phyloP scores from a whole-genome alignment of 305 asterid genomes.

The Fraxinus floribunda region DNA sequence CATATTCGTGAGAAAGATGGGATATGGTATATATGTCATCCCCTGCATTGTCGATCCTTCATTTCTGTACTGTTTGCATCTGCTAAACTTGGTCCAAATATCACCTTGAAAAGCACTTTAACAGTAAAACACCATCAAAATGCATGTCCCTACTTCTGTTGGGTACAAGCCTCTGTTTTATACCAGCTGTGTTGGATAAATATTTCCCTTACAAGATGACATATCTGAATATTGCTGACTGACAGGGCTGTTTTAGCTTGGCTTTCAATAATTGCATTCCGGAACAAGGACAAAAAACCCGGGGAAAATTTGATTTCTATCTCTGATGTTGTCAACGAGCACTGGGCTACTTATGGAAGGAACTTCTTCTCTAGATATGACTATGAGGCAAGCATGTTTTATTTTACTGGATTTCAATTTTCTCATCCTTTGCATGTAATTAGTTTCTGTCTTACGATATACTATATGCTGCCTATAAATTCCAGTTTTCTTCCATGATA shows the following conservation, averaged over 20 bases:
- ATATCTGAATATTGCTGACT: constrained; percentile 11
- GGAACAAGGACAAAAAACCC: constrained; percentile 70
- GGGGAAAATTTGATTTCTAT: constrained; percentile 88
- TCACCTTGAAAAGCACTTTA: neutral
- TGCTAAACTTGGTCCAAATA: neutral
- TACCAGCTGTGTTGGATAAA: neutral
- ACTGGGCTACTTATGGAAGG: constrained; percentile 95
- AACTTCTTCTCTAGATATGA: constrained; percentile 95
- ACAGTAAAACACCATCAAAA: neutral
- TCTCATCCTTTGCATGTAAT: constrained; percentile 5
- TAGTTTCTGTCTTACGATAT: constrained; percentile 2
- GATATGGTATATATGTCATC: constrained; percentile 61
- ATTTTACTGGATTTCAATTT: constrained; percentile 3
- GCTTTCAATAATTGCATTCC: constrained; percentile 83
- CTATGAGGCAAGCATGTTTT: constrained; percentile 66
- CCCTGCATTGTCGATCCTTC: neutral
- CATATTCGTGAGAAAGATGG: constrained; percentile 99
- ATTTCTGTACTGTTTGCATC: constrained; percentile 1
- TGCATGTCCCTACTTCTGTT: neutral
- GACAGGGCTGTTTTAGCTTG: constrained; percentile 96
- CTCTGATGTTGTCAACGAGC: constrained; percentile 75
- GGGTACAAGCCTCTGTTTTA: neutral
- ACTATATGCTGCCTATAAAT: constrained; percentile 11
- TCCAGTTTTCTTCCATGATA: constrained; percentile 11
- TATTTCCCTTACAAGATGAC: neutral